phyloP scores from a whole-genome alignment of 2,329 filamentous ascomycete species.

The Coniochaeta prunicola region DNA sequence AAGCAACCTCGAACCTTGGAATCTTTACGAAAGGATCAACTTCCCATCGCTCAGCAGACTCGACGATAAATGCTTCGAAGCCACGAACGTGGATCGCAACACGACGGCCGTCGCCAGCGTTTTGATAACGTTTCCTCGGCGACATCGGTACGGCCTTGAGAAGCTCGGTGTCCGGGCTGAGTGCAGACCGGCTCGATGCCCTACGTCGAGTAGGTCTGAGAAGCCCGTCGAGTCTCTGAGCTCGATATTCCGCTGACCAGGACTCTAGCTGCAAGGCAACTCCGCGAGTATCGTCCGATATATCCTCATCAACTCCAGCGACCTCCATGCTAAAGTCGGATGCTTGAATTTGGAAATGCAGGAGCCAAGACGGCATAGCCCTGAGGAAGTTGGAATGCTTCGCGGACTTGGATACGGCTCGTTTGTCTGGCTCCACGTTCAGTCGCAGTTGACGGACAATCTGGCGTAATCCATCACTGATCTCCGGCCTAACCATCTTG shows the following conservation, averaged over 20 bases:
- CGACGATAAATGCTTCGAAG: constrained; percentile 84
- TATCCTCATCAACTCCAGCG: constrained; percentile 76
- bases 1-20: constrained; percentile 78
- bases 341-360: constrained; percentile 77
- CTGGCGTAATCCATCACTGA: constrained; percentile 84
- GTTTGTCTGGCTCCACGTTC: constrained; percentile 58
- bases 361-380: constrained; percentile 73
- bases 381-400: constrained; percentile 65
- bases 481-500: constrained; percentile 85
- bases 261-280: constrained; percentile 80
- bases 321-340: constrained; percentile 87
- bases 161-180: constrained; percentile 62
- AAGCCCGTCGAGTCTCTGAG: constrained; percentile 63
- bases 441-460: constrained; percentile 78
- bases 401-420: constrained; percentile 36
- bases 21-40: constrained; percentile 78
- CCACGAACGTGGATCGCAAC: constrained; percentile 75
- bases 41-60: constrained; percentile 78
- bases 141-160: constrained; percentile 41
- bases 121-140: constrained; percentile 48
- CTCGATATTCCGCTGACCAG: constrained; percentile 83
- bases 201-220: constrained; percentile 56
- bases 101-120: constrained; percentile 68
- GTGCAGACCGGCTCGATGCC: constrained; percentile 62
- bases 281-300: constrained; percentile 76